These are phyloP conservation scores for Cyberlindnera galapagoensis DNA, from an alignment of 805 yeast genomes.

Conservation along the genomic window DNA sequence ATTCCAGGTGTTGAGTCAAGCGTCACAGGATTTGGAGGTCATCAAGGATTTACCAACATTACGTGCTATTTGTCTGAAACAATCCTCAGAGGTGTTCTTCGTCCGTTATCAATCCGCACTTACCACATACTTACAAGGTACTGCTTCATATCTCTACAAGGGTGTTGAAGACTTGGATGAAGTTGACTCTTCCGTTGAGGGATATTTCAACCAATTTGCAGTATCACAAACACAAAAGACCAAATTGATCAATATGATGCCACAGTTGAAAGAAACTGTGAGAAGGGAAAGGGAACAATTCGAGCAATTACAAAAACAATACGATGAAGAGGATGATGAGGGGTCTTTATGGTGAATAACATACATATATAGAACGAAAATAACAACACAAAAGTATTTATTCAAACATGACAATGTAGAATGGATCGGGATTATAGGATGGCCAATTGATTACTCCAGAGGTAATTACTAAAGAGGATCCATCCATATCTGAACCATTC, in stretches of 20 bases:
- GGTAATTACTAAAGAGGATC: constrained; percentile 71
- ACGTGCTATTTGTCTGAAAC: constrained; percentile 3
- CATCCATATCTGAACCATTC: constrained; percentile 93
- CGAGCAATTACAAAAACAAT: constrained; percentile 21
- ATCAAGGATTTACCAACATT: constrained; percentile 12
- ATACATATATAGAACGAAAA: too few species aligned
- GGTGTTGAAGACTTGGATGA: constrained; percentile 4
- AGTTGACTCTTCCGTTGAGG: constrained; percentile 4
- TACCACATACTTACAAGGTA: constrained; percentile 8
- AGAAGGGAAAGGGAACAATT: constrained; percentile 11
- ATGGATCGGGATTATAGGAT: too few species aligned
- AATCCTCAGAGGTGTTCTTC: constrained; percentile 1
- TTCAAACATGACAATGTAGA: too few species aligned
- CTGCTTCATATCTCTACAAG: constrained; percentile 6
- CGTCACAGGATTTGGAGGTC: constrained; percentile 5
- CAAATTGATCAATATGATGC: constrained; percentile 1
- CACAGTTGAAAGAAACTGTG: constrained; percentile 2
- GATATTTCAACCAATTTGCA: constrained; percentile 5
- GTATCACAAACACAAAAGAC: constrained; percentile 3
- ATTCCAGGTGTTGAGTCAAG: constrained; percentile 6
- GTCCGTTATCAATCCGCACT: constrained; percentile 11
- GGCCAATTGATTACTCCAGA: constrained; percentile 68
- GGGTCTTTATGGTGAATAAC: constrained; percentile 22
- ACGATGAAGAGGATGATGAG: constrained; percentile 27
- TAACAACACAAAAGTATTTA: too few species aligned